These are phyloP conservation scores for Penicillium sp. DNA, from an alignment of 2,329 filamentous ascomycete species.

Conservation along the genomic window DNA sequence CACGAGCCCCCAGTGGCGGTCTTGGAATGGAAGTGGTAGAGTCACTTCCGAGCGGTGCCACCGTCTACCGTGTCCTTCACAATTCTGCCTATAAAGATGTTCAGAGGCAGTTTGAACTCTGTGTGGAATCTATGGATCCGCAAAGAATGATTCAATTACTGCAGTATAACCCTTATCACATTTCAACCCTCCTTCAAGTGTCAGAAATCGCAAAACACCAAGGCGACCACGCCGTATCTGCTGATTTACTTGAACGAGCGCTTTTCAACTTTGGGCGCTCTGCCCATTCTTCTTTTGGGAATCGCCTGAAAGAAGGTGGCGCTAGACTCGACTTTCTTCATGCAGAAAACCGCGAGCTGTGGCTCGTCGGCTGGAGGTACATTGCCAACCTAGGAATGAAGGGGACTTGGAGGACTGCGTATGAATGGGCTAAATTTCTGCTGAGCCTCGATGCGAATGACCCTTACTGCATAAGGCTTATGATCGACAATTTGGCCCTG, in stretches of 20 bases:
- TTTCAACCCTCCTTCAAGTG: constrained; percentile 91
- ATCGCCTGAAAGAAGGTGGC: constrained; percentile 75
- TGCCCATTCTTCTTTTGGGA: constrained; percentile 79
- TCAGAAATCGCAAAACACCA: constrained; percentile 92
- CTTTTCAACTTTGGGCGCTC: constrained; percentile 93
- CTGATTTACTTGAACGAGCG: constrained; percentile 86
- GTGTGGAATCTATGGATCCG: constrained; percentile 83
- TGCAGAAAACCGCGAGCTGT: constrained; percentile 90
- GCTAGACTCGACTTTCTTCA: constrained; percentile 80
- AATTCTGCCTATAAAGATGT: constrained; percentile 73
- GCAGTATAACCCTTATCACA: constrained; percentile 80
- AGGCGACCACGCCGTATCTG: constrained; percentile 81
- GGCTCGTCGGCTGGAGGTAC: constrained; percentile 87
- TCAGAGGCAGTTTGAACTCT: constrained; percentile 76
- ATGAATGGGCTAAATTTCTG: constrained; percentile 91
- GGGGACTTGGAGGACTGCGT: constrained; percentile 89
- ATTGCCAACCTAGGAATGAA: constrained; percentile 83
- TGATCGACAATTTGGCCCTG: constrained; percentile 84
- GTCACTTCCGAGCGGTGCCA: constrained; percentile 61
- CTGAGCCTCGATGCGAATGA: constrained; percentile 76
- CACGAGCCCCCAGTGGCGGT: constrained; percentile 75
- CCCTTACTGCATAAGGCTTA: constrained; percentile 79
- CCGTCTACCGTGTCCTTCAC: constrained; percentile 80
- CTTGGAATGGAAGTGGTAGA: constrained; percentile 77
- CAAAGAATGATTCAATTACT: constrained; percentile 80